A percentile compares a stretch with the other conserved stretches of the same genome.
phyloP scores from a whole-genome alignment of 2,329 filamentous ascomycete genomes.

The Sordariomycetes sp. region DNA sequence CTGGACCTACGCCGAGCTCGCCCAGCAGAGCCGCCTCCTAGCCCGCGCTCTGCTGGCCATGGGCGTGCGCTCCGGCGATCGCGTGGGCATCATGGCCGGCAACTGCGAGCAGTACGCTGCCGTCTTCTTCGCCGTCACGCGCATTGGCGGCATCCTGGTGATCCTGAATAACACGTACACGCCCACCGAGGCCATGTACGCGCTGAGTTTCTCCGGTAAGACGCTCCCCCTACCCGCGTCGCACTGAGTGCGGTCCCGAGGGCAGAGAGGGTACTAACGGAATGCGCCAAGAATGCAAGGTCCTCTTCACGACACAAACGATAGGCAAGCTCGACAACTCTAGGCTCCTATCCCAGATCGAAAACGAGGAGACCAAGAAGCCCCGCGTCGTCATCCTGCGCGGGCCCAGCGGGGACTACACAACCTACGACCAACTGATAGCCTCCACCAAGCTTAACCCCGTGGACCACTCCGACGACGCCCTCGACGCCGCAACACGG shows the following conservation, averaged over 20 bases:
- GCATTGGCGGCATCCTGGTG: conserved; percentile 58
- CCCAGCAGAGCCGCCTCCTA: conserved; percentile 48
- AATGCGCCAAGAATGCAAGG: conserved; percentile 42
- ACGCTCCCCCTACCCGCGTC: neutral
- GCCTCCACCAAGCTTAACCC: conserved; percentile 35
- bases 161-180: conserved; percentile 81
- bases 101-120: conserved; percentile 74
- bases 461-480: conserved; percentile 35
- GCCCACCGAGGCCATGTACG: conserved; percentile 59
- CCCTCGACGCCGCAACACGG: conserved; percentile 40
- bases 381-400: conserved; percentile 51
- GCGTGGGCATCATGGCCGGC: conserved; percentile 67
- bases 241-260: neutral
- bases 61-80: conserved; percentile 57
- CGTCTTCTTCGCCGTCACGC: conserved; percentile 62
- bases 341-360: conserved; percentile 44
- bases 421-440: conserved; percentile 50
- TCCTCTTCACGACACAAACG: conserved; percentile 61
- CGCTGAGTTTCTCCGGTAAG: conserved; percentile 57
- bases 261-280: neutral
- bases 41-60: conserved; percentile 56
- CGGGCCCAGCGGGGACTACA: conserved; percentile 40
- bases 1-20: conserved; percentile 60
- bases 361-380: conserved; percentile 29
- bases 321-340: conserved; percentile 58